Evolutionary conservation across 768 basidiomycete species (phyloP), one percentile per base, ranked within the genome.

Genomic region (Neoboletus magnificus): DNA sequence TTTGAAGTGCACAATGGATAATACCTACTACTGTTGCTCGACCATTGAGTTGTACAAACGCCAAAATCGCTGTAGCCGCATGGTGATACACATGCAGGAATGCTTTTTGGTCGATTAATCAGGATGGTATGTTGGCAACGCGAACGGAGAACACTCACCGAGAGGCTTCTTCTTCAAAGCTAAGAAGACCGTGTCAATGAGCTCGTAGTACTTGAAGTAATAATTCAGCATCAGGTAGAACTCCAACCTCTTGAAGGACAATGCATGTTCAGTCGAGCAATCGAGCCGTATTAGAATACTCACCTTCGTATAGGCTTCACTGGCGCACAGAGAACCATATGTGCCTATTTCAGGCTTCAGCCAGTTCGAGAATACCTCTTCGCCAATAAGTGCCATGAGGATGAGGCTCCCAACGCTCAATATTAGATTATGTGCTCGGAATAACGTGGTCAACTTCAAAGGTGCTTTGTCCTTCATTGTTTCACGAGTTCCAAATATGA

Each of bases 31-130:
- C 86, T 60, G 87, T 93, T 43, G 95, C 92, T 69, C 82, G 83
- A 58, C 91, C 93, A 63, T 95, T 87, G 62, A 98, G 79, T 73
- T 98, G 94, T 50, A 91, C 89, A 71, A 85, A 97, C 75, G 93
- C 96, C 53, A 98, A 79, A 56, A 95, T 73, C 48, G 93, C 94
- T 48, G 95, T 97, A 9, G 94, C 95, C 48, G 95, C 90, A 76
- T 98, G 95, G 72, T 97, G 95, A 79, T 95, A 97, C 57, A 98
- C 94, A 74, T 98, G 95, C 61, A 98, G 77, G 77, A 98, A 98
- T 59, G 89, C 93, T 93, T 40, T 30, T 35, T 16, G 43, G 25
- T 29, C 18, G 18, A 37, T 39, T 1, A 33, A 52, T 60, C n/a
- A 44, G 57, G 42, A 41, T n/a, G 18, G 37, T 46, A 18, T 54